Evolutionary conservation across 83 land plant genomes (phyloP).

Genomic region (Isoetes engelmannii): DNA sequence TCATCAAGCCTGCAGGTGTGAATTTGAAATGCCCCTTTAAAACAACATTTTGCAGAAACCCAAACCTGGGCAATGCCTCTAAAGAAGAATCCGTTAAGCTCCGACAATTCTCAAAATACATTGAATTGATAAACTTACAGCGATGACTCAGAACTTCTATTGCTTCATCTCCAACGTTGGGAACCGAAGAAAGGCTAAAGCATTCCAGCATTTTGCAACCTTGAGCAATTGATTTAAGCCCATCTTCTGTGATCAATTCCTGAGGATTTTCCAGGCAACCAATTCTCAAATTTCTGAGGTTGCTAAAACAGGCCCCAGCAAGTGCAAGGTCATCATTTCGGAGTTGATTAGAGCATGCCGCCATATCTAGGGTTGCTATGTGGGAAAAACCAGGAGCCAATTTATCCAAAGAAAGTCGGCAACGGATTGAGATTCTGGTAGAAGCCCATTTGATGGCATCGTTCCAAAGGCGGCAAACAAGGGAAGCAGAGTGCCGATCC

Average conservation of each 20-base stretch:
- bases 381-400: constrained; percentile 20
- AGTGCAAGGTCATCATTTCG: constrained; percentile 22
- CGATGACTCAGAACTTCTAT: constrained; percentile 15
- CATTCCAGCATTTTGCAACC: constrained; percentile 17
- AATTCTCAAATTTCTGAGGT: constrained; percentile 6
- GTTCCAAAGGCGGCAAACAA: constrained; percentile 37
- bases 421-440: constrained; percentile 18
- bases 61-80: constrained; percentile 16
- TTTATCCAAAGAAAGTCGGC: constrained; percentile 5
- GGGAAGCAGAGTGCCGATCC: constrained; percentile 29
- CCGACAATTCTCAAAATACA: constrained; percentile 24
- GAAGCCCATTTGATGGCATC: constrained; percentile 22
- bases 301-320: constrained; percentile 7
- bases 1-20: constrained; percentile 24
- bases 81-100: constrained; percentile 23
- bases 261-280: constrained; percentile 25
- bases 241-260: constrained; percentile 25
- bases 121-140: constrained; percentile 12
- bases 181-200: constrained; percentile 16
- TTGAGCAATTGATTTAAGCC: constrained; percentile 21
- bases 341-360: constrained; percentile 20
- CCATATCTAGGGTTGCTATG: constrained; percentile 16
- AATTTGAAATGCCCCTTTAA: constrained; percentile 29
- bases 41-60: constrained; percentile 21
- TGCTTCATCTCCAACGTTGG: constrained; percentile 20